A percentile compares a stretch with the other conserved stretches of the same genome.
These are phyloP conservation scores for Trifolium fragiferum DNA, from an alignment of 306 rosid genomes.

Conservation along the genomic window DNA sequence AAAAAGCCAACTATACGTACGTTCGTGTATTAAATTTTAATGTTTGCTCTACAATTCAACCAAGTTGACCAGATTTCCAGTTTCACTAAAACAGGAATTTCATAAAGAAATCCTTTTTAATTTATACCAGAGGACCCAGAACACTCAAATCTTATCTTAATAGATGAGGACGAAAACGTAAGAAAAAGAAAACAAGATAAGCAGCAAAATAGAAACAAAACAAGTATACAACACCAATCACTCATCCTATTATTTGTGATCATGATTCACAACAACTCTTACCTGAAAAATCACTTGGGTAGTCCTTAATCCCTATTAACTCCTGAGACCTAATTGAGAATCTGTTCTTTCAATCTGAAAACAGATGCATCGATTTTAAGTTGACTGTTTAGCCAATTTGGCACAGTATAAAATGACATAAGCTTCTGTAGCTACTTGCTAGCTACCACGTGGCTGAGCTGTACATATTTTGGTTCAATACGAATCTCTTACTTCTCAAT, in stretches of 20 bases:
- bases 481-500: conserved; percentile 34
- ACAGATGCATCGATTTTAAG: conserved; percentile 35
- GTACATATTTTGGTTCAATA: conserved; percentile 27
- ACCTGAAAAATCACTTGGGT: conserved; percentile 20
- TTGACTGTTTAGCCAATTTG: conserved; percentile 33
- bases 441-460: conserved; percentile 24
- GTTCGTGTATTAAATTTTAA: conserved; percentile 18
- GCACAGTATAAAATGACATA: conserved; percentile 21
- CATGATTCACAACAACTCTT: conserved; percentile 22
- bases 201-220: conserved; percentile 32
- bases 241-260: conserved; percentile 4
- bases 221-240: neutral
- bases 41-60: conserved; percentile 14
- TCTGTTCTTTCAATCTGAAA: conserved; percentile 16
- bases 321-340: conserved; percentile 24
- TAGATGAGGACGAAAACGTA: conserved; percentile 25
- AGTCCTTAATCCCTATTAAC: neutral
- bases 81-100: conserved; percentile 23
- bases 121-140: conserved; percentile 9
- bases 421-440: conserved; percentile 3
- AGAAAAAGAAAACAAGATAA: neutral
- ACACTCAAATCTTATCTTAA: conserved; percentile 17
- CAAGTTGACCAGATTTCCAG: conserved; percentile 33
- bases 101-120: conserved; percentile 7
- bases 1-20: conserved; percentile 15